Percentiles rank a stretch among this genome's conserved stretches.
Conservation (phyloP, 129 eudicot genomes). For the Dittrichia graveolens region DNA sequence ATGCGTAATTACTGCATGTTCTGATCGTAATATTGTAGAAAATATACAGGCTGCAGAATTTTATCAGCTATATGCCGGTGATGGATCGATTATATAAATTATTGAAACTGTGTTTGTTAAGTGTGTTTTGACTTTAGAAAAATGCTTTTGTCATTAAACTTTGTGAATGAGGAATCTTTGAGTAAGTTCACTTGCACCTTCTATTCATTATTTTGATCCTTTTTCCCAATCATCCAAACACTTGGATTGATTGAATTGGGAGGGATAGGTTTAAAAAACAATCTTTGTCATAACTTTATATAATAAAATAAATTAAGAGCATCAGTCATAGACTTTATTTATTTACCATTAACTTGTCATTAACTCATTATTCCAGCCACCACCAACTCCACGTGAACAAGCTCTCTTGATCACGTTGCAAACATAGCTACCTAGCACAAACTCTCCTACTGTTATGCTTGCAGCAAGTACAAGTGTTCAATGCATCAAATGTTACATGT, state of each 20-base stretch:
- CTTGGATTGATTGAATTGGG: constrained; percentile 24
- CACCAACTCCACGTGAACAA: constrained; percentile 37
- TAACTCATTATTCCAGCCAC: constrained; percentile 22
- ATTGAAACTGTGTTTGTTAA: constrained; percentile 6
- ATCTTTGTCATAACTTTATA: background rate
- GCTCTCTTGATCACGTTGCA: constrained; percentile 30
- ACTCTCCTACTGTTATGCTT: constrained; percentile 15
- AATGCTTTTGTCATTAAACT: constrained; percentile 21
- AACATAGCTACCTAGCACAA: constrained; percentile 1
- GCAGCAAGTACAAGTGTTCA: constrained; percentile 18
- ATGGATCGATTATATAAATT: constrained; percentile 1
- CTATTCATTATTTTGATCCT: background rate
- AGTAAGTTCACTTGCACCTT: constrained; percentile 29
- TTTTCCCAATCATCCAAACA: constrained; percentile 26
- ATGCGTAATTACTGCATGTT: too few relatives aligned
- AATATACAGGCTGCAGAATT: too few relatives aligned
- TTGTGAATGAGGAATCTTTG: constrained; percentile 30
- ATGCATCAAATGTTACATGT: too few relatives aligned
- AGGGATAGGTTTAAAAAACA: constrained; percentile 16
- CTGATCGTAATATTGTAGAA: too few relatives aligned
- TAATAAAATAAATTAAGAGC: background rate
- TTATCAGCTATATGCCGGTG: constrained; percentile 1
- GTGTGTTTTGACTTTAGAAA: constrained; percentile 19
- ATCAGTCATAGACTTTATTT: constrained; percentile 11
- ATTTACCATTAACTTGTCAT: constrained; percentile 18